phyloP scores from a whole-genome alignment of 164 flowering plant species.

The Tetrastigma voinierianum region DNA sequence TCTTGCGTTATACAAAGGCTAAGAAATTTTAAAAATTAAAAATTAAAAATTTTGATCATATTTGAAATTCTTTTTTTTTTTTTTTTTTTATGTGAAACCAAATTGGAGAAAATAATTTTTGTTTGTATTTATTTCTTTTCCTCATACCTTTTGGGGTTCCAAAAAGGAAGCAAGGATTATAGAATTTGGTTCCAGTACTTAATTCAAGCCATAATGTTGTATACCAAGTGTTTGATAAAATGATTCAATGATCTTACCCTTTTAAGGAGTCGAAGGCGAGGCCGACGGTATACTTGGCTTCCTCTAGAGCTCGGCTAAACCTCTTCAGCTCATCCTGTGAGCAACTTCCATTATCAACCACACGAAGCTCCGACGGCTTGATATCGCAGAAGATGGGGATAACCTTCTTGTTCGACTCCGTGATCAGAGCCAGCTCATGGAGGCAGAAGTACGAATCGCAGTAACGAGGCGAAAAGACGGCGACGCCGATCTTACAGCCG shows the following conservation, averaged over 20 bases:
- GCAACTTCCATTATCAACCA: conserved; percentile 1
- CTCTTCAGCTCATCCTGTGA: conserved; percentile 7
- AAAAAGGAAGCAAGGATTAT: too few species aligned
- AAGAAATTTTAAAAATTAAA: too few species aligned
- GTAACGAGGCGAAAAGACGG: conserved; percentile 62
- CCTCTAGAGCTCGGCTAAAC: conserved; percentile 35
- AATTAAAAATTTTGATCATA: too few species aligned
- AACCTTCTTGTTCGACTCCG: conserved; percentile 36
- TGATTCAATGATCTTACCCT: conserved; percentile 25
- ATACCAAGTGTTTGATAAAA: neutral
- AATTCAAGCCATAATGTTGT: too few species aligned
- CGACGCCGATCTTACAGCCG: conserved; percentile 44
- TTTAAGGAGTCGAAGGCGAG: conserved; percentile 36
- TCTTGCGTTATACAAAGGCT: too few species aligned
- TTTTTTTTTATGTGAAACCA: too few species aligned
- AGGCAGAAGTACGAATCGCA: conserved; percentile 69
- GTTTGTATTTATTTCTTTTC: too few species aligned
- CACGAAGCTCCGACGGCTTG: conserved; percentile 28
- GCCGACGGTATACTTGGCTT: conserved; percentile 39
- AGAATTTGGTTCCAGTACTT: neutral
- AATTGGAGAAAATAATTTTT: too few species aligned
- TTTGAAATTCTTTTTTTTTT: too few species aligned
- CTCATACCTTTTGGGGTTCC: too few species aligned
- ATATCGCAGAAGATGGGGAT: conserved; percentile 35
- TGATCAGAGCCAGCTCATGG: conserved; percentile 26